phyloP scores from a whole-genome alignment of 1,139 yeast species.

The Yamadazyma buinensis region DNA sequence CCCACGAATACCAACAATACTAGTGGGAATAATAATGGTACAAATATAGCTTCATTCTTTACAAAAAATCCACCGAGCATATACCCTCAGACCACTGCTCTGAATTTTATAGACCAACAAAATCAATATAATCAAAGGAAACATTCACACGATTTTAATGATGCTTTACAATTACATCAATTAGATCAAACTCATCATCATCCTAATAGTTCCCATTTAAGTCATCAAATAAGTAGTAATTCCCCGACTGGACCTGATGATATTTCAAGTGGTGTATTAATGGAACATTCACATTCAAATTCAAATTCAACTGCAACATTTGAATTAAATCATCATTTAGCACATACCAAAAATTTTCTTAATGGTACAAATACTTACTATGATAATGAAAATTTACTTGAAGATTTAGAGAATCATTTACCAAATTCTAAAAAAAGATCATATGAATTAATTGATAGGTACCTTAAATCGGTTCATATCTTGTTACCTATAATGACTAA shows the following conservation, averaged over 20 bases:
- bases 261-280: constrained; percentile 12
- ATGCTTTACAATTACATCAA: constrained; percentile 5
- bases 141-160: constrained; percentile 3
- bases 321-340: constrained; percentile 24
- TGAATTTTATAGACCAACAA: constrained; percentile 6
- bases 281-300: constrained; percentile 22
- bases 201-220: not conserved
- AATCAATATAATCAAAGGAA: not conserved
- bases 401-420: constrained; percentile 29
- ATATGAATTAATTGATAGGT: constrained; percentile 45
- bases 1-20: no score
- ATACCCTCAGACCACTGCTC: constrained; percentile 9
- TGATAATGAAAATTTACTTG: constrained; percentile 34
- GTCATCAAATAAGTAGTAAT: not conserved
- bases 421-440: constrained; percentile 44
- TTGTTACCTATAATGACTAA: constrained; percentile 48
- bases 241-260: constrained; percentile 9
- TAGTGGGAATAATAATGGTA: not conserved
- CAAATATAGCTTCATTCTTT: constrained; percentile 21
- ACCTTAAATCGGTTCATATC: constrained; percentile 50
- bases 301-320: constrained; percentile 26
- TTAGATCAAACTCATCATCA: constrained; percentile 1
- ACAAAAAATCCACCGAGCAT: constrained; percentile 13
- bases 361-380: constrained; percentile 44
- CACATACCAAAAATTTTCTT: constrained; percentile 37